Evolutionary conservation across 495 filamentous ascomycete genomes (phyloP), one percentile per base, ranked within the genome.

Genomic region (Elaphomyces granulatus): DNA sequence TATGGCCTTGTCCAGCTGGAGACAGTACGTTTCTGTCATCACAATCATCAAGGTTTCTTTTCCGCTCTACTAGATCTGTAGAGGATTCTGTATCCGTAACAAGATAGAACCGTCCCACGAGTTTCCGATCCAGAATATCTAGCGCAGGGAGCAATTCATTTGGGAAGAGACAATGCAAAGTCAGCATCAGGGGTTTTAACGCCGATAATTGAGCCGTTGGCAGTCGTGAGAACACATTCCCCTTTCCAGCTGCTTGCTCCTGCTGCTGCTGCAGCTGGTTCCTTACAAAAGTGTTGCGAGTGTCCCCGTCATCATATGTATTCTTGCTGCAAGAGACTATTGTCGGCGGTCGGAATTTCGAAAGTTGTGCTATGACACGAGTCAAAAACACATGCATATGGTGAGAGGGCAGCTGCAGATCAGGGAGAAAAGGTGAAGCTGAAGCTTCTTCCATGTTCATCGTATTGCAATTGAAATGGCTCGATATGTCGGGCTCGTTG

Each of bases 51-150:
- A n/a, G n/a, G n/a, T n/a, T n/a, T n/a, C n/a, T n/a, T n/a, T n/a
- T n/a, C n/a, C n/a, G n/a, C 8, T 35, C 33, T 35, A 9, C 4
- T 9, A 35, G 8, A 8, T 2, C 33, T 16, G 15, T 4, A 8
- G 15, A 14, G 1, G 8, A 8, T 35, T 35, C 33, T 1, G 8
- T 1, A 8, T 35, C 33, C n/a, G 26, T 20, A 10, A 36, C 26
- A 4, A 54, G 31, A 17, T 23, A 16, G 20, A 68, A 51, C 0
- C 56, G 60, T 16, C 60, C 75, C 10, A 90, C 77, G 0, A 85
- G 64, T 4, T 67, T 55, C 8, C 86, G 68, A 50, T 94, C 87
- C 3, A 94, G 67, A 1, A 93, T 67, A 49, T 93, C 85, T 1
- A 94, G 68, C 0, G 85, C 83, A 2, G 82, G 80, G 0, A 93